Evolutionary conservation across 2,329 filamentous ascomycete species (phyloP), one percentile per base, ranked within the genome.

Genomic region (Ophiostoma montium): DNA sequence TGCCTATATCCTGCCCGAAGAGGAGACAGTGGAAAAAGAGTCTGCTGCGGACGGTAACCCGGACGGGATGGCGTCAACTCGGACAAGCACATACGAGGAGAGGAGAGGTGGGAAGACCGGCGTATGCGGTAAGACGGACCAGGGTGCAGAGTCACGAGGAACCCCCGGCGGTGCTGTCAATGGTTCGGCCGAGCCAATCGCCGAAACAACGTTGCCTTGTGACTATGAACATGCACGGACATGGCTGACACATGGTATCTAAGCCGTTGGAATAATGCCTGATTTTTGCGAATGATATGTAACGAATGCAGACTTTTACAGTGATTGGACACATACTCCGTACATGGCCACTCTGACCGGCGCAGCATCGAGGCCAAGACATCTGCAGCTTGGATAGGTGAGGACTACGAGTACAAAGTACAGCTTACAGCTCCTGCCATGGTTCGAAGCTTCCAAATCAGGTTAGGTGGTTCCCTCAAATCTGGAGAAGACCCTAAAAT

Each of bases 161-260:
- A 31, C 32, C n/a, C 36, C 18, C 19, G 38, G 30, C 23, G 35
- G 15, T 8, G 18, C 19, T 19, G 27, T 32, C 36, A 11, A 31
- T 48, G 47, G 47, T 35, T 36, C 38, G 47, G 38, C 47, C 47
- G 47, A 48, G 47, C 42, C 47, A 30, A 35, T 21, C 31, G 31
- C 38, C 38, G 47, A 35, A 41, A 35, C 47, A 48, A 43, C 47
- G 47, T 48, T 48, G 38, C 46, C 21, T 48, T 41, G 27, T 38
- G 31, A n/a, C 19, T n/a, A 33, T 30, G 21, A n/a, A 35, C 11
- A n/a, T 35, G n/a, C 35, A 21, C 33, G 18, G 33, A 16, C 42
- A 33, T 23, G n/a, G n/a, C 18, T 19, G 35, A 38, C 6, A 21
- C 35, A 38, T 12, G 35, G 35, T n/a, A 41, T 27, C 21, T n/a